Percentiles rank a stretch among this genome's conserved stretches.
These are phyloP conservation scores for Hymenoscyphus repandus DNA, from an alignment of 2,329 filamentous ascomycete species.

Conservation along the genomic window DNA sequence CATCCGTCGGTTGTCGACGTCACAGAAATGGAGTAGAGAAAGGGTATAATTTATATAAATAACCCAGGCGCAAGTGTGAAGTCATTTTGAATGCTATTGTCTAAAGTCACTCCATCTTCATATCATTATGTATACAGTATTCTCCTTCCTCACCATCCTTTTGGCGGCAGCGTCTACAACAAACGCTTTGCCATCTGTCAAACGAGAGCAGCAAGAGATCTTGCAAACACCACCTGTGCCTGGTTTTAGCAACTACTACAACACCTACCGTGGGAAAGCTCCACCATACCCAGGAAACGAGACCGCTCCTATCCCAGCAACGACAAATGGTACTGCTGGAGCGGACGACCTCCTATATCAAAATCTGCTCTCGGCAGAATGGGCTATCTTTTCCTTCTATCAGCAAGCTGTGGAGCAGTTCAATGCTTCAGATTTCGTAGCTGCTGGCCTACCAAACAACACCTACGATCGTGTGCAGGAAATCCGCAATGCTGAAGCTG, in stretches of 20 bases:
- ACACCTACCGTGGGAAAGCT: conserved; percentile 30
- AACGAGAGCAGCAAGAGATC: too few species aligned
- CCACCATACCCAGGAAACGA: conserved; percentile 36
- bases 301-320: conserved; percentile 31
- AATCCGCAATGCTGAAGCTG: conserved; percentile 42
- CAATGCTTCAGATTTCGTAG: conserved; percentile 33
- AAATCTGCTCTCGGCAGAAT: conserved; percentile 40
- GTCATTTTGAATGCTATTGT: too few species aligned
- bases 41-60: too few species aligned
- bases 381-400: conserved; percentile 42
- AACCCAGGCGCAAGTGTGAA: too few species aligned
- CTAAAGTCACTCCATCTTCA: too few species aligned
- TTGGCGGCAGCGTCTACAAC: too few species aligned
- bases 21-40: too few species aligned
- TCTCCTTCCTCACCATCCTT: too few species aligned
- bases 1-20: too few species aligned
- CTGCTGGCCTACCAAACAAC: conserved; percentile 33
- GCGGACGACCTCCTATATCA: conserved; percentile 40
- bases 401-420: conserved; percentile 38
- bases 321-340: conserved; percentile 28
- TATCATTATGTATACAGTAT: too few species aligned
- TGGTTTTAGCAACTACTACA: conserved; percentile 32
- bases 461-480: conserved; percentile 37
- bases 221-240: too few species aligned
- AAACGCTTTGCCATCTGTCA: too few species aligned